Base-by-base conservation (phyloP, 1,139 yeast species). In the Geotrichum macrosporum region DNA sequence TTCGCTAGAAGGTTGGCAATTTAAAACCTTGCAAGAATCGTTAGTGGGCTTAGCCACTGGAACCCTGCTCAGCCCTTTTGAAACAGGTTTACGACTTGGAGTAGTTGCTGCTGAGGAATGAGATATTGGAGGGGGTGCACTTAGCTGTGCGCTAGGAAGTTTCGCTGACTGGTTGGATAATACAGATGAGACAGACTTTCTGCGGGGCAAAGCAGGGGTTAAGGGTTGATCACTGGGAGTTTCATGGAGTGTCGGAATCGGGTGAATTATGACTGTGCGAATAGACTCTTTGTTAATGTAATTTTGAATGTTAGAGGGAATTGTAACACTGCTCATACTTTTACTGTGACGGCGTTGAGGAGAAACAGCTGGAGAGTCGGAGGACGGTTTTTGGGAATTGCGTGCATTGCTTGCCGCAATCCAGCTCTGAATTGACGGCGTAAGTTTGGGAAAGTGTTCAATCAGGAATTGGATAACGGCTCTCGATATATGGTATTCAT, bases 391-490 rank as follows among this genome's bases (percentile, higher is more conserved):
- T 4, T 16, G 26, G 5, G 27, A 6, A 4, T 27, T 6, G n/a
- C n/a, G 27, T 16, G 24, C 12, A 4, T 15, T 24, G 31, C 40
- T 35, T 10, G 29, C 36, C 18, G 18, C 15, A 13, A 32, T 40
- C 48, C 48, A 45, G 12, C 44, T 21, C 12, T 40, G 36, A 12
- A 45, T 38, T 4, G 48, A 45, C 16, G 37, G 37, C 9, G 43
- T 35, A 10, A 45, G 40, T 27, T 40, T 38, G 2, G 37, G 36
- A 20, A 92, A 83, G 62, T 89, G 88, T 57, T 84, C 92, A 50
- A 92, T 85, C 68, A 92, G 74, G 57, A 92, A 88, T 61, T 89
- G 95, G 27, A 92, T 83, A 22, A 87, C 96, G 8, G 81, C 75
- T 57, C 92, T 87, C 2, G 95, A 85, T 27, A 88, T 70, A 18